Evolutionary conservation across 83 land plant species (phyloP), one percentile per base, ranked within the genome.

Genomic region (Isoetes engelmannii): DNA sequence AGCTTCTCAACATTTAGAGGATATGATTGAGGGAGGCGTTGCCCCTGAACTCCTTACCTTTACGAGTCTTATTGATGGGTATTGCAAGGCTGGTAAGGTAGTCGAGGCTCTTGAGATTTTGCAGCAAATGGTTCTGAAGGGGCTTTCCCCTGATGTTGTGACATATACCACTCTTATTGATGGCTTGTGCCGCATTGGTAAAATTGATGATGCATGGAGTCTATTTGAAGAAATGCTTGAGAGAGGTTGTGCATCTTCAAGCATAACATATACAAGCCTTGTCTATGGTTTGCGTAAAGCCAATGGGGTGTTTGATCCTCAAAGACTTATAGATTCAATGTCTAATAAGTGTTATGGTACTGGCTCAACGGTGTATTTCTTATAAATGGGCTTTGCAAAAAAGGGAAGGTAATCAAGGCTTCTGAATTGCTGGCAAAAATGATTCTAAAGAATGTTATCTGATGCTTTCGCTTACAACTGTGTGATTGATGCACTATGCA

Each of bases 101-200:
- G 50, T 73, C 8, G 84, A 65, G 74, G 89, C 90, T 15, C 20
- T 77, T 3, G 37, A 13, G 21, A 65, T 86, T 73, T 84, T 81
- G 60, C 69, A 79, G 12, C 71, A 21, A 43, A 88, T 86, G 89
- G 4, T 73, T 54, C 62, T 71, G n/a, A 70, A 57, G 48, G 82
- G 78, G 63, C 58, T 79, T 4, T 75, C 75, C 67, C 89, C 84
- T 46, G 86, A 88, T 70, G 55, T 76, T 46, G 77, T 88, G 6
- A 81, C 92, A 5, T 88, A 86, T 68, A 85, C 81, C 48, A 78
- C 82, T 41, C 74, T 88, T 59, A 79, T 88, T 44, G 86, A 84
- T 74, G 92, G 92, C 6, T 79, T 83, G 48, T 83, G 83, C 71
- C 15, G 55, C 55, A 17, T 51, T 51, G 55, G 55, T 12, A 51